phyloP scores from a whole-genome alignment of 176 grass and related monocot genomes.

The Eremochloa ophiuroides region DNA sequence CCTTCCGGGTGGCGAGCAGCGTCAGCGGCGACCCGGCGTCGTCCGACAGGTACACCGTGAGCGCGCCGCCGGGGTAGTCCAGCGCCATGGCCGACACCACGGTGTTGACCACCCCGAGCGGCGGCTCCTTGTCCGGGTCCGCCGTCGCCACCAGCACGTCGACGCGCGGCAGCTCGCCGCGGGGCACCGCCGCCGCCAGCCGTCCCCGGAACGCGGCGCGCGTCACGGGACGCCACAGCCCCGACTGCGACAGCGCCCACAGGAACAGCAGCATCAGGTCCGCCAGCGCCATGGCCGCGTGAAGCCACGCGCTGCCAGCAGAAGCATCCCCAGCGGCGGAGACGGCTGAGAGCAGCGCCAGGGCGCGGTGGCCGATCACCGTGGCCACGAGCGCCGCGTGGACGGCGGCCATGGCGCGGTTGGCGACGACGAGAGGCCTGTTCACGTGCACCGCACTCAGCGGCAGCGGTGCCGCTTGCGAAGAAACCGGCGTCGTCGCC shows the following conservation, averaged over 20 bases:
- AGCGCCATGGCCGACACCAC: slow-evolving; percentile 81
- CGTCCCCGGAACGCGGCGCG: slow-evolving; percentile 36
- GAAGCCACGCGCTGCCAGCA: background rate
- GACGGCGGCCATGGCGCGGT: slow-evolving; percentile 31
- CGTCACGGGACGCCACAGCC: slow-evolving; percentile 35
- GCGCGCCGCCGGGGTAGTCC: slow-evolving; percentile 56
- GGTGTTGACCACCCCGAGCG: slow-evolving; percentile 50
- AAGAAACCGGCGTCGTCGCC: background rate
- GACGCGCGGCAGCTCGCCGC: slow-evolving; percentile 20
- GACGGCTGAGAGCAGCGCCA: background rate
- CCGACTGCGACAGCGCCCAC: slow-evolving; percentile 44
- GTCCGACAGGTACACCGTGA: slow-evolving; percentile 68
- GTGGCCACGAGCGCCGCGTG: slow-evolving; percentile 14
- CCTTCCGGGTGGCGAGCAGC: slow-evolving; percentile 39
- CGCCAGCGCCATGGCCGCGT: slow-evolving; percentile 11
- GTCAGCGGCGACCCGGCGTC: slow-evolving; percentile 66
- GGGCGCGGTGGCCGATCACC: slow-evolving; percentile 22
- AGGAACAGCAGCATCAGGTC: slow-evolving; percentile 45
- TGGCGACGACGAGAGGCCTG: slow-evolving; percentile 20
- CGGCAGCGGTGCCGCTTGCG: background rate
- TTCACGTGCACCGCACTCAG: slow-evolving; percentile 27
- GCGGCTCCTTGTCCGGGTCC: slow-evolving; percentile 53
- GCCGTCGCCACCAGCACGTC: slow-evolving; percentile 57
- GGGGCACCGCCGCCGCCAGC: slow-evolving; percentile 6
- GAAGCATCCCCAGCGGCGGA: too few species aligned